These are phyloP conservation scores for Phyllosticta citrichinensis DNA, from an alignment of 2,329 filamentous ascomycete species.

Conservation along the genomic window DNA sequence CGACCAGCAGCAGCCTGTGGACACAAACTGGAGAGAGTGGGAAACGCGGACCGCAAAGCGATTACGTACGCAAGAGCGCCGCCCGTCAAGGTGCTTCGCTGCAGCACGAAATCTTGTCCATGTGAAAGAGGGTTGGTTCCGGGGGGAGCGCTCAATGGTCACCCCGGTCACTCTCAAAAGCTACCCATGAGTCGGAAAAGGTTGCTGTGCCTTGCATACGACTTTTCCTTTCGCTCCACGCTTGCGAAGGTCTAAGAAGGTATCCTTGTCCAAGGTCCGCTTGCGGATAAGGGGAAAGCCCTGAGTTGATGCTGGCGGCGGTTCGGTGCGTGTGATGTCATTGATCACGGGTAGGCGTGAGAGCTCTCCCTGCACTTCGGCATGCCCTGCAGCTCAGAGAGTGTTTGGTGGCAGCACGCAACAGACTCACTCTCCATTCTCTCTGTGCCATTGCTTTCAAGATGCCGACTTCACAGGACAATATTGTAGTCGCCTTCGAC, in stretches of 20 bases:
- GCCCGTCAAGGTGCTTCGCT: too few species aligned
- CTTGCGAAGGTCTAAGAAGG: neutral
- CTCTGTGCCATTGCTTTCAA: neutral
- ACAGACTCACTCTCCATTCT: neutral
- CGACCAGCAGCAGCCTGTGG: neutral
- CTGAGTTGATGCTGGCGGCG: neutral
- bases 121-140: neutral
- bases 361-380: neutral
- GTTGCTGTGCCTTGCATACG: neutral
- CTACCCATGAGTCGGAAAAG: neutral
- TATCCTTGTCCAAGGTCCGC: neutral
- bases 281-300: neutral
- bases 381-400: too few species aligned
- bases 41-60: too few species aligned
- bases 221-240: neutral
- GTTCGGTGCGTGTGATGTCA: neutral
- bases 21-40: too few species aligned
- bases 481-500: slow-evolving; percentile 58
- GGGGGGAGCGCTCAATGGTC: neutral
- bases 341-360: neutral
- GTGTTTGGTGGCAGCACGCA: neutral
- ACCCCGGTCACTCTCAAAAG: neutral
- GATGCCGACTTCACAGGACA: slow-evolving; percentile 44
- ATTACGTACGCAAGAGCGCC: neutral
- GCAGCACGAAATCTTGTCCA: neutral